Evolutionary conservation across 768 basidiomycete species (phyloP).

Genomic region (Phylloporus scabripes): DNA sequence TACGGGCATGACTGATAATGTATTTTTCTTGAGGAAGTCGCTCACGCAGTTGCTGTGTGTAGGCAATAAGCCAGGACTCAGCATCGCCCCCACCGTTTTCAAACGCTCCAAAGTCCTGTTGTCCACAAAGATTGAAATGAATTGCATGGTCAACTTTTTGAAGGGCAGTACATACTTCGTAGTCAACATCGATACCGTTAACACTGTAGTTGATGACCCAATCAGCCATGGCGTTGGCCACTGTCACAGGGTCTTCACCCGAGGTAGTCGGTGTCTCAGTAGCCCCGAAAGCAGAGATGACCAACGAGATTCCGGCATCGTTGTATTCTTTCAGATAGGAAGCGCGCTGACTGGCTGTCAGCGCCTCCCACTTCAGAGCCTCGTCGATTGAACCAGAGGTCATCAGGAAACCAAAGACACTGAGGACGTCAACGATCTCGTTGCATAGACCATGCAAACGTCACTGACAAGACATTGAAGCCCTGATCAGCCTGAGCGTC

Average conservation of each 20-base stretch:
- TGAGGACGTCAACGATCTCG: constrained; percentile 1
- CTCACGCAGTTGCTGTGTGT: constrained; percentile 27
- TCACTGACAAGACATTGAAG: constrained; percentile 28
- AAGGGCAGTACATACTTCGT: constrained; percentile 30
- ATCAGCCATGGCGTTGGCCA: constrained; percentile 38
- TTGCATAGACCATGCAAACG: background rate
- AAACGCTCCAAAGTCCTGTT: constrained; percentile 30
- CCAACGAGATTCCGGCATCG: constrained; percentile 49
- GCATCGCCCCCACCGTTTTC: constrained; percentile 30
- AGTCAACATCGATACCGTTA: constrained; percentile 51
- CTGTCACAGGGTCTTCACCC: constrained; percentile 33
- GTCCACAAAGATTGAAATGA: background rate
- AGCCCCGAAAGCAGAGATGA: constrained; percentile 50
- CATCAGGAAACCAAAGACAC: constrained; percentile 39
- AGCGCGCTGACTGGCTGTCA: constrained; percentile 34
- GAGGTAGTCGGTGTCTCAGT: constrained; percentile 34
- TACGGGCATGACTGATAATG: constrained; percentile 32
- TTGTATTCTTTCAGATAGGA: constrained; percentile 42
- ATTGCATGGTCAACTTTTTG: background rate
- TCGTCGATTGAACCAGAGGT: constrained; percentile 38
- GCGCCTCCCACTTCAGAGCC: constrained; percentile 39
- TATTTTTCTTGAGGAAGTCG: constrained; percentile 28
- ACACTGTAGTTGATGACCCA: constrained; percentile 42
- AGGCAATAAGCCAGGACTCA: constrained; percentile 28
- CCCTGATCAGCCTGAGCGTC: constrained; percentile 11